phyloP scores from a whole-genome alignment of 225 moss, liverwort and hornwort genomes.

The Marchantia paleacea region DNA sequence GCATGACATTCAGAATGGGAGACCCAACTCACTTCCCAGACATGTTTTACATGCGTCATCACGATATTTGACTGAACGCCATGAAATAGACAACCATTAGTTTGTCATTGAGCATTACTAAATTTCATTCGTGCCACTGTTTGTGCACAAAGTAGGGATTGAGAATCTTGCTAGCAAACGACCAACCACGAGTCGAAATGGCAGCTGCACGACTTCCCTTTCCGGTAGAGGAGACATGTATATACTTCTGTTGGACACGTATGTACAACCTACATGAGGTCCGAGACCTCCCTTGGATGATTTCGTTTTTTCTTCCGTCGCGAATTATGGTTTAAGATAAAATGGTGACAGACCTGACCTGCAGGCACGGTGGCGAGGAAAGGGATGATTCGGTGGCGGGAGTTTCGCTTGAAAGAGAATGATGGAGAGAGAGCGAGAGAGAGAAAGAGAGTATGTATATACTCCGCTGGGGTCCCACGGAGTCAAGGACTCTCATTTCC shows the following conservation, averaged over 20 bases:
- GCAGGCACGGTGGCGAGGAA: background rate
- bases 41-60: background rate
- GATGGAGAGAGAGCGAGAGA: too few species aligned
- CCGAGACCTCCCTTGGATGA: too few species aligned
- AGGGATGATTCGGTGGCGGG: background rate
- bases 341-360: background rate
- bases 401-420: background rate
- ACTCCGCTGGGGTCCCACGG: too few species aligned
- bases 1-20: too few species aligned
- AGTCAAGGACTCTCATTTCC: too few species aligned
- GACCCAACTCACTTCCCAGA: background rate
- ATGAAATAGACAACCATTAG: background rate
- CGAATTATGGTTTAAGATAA: background rate
- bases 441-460: too few species aligned
- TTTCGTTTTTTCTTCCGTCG: background rate
- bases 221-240: background rate
- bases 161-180: background rate
- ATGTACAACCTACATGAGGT: background rate
- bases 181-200: constrained; percentile 1
- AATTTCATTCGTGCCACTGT: background rate
- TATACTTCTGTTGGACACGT: background rate
- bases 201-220: background rate
- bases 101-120: background rate
- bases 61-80: background rate
- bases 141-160: background rate